Evolutionary conservation across 345 rosid species (phyloP).

Genomic region (Noccaea bulbosa): DNA sequence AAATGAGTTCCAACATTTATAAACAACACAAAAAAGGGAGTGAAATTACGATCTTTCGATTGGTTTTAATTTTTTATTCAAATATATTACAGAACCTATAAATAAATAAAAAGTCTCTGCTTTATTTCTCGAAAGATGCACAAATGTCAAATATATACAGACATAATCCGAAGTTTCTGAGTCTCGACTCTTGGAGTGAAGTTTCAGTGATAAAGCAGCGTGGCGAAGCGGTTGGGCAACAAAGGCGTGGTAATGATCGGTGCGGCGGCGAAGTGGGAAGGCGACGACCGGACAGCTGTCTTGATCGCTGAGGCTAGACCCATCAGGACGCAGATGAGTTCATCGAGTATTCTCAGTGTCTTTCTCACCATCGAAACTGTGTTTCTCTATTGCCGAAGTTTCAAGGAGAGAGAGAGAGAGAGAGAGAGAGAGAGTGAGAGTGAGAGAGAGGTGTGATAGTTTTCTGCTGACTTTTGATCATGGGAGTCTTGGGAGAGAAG

Average conservation of each 20-base stretch:
- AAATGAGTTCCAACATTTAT: too few relatives aligned
- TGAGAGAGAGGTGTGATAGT: neutral
- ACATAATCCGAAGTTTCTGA: too few relatives aligned
- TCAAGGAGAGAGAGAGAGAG: neutral
- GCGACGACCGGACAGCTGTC: constrained; percentile 5
- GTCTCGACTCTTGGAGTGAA: neutral
- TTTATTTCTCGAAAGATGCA: too few relatives aligned
- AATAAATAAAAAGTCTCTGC: too few relatives aligned
- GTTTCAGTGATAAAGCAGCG: constrained; percentile 18
- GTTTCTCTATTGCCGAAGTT: constrained; percentile 1
- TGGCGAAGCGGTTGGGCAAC: constrained; percentile 10
- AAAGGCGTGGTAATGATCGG: constrained; percentile 1
- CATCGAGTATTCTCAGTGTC: constrained; percentile 38
- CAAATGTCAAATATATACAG: neutral
- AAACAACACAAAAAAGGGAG: too few relatives aligned
- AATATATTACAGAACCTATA: too few relatives aligned
- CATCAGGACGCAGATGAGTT: constrained; percentile 33
- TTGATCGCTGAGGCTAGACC: constrained; percentile 31
- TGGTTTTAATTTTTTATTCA: too few relatives aligned
- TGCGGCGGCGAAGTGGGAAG: constrained; percentile 12
- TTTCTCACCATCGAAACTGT: constrained; percentile 10
- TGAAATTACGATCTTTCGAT: too few relatives aligned
- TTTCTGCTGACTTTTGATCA: neutral
- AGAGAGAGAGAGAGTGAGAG: constrained; percentile 12
- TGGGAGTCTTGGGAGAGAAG: constrained; percentile 38